Evolutionary conservation across 2,329 filamentous ascomycete genomes (phyloP).

Genomic region (Pseudogymnoascus sp.): DNA sequence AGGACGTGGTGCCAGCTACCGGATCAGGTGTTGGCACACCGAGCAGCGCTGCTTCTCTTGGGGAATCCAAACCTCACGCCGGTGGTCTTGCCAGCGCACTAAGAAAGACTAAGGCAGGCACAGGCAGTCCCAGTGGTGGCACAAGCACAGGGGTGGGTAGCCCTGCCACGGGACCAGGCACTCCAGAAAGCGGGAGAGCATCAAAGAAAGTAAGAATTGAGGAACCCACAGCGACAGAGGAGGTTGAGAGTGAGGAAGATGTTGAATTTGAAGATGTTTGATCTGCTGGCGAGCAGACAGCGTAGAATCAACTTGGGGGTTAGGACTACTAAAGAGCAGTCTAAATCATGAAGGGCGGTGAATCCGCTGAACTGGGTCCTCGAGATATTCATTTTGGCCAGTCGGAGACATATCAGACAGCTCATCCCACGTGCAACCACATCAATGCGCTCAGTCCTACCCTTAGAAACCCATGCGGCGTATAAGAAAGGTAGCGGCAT

Average conservation of each 20-base stretch:
- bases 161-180: slow-evolving; percentile 27
- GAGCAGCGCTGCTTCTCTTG: slow-evolving; percentile 15
- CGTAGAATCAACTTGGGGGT: neutral
- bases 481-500: neutral
- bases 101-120: slow-evolving; percentile 22
- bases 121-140: slow-evolving; percentile 19
- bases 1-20: slow-evolving; percentile 33
- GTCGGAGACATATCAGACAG: neutral
- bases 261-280: slow-evolving; percentile 52
- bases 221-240: slow-evolving; percentile 27
- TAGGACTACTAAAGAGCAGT: neutral
- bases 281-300: neutral
- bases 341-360: neutral
- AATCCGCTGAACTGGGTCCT: neutral
- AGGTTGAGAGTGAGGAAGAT: slow-evolving; percentile 43
- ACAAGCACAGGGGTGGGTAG: slow-evolving; percentile 26
- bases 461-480: neutral
- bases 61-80: neutral
- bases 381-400: neutral
- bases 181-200: slow-evolving; percentile 37
- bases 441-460: neutral
- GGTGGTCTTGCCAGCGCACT: slow-evolving; percentile 20
- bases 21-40: slow-evolving; percentile 21
- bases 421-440: neutral
- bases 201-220: slow-evolving; percentile 57